Evolutionary conservation across 495 filamentous ascomycete species (phyloP).

Genomic region (Neurospora intermedia): DNA sequence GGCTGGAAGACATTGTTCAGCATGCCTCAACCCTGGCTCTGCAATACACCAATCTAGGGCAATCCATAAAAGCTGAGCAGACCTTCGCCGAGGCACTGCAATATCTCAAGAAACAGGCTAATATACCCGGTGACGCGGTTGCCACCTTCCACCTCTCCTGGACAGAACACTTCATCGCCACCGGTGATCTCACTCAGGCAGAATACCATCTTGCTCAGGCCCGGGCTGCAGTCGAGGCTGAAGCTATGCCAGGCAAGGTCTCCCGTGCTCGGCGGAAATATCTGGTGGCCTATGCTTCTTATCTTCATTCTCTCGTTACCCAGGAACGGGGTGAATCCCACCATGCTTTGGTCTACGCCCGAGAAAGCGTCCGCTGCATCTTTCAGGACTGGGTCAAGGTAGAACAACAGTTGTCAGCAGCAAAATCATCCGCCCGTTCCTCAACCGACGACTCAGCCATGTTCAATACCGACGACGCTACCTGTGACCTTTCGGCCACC

Average conservation of each 20-base stretch:
- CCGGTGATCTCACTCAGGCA: constrained; percentile 53
- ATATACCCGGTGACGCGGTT: constrained; percentile 24
- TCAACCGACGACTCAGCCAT: constrained; percentile 19
- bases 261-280: constrained; percentile 24
- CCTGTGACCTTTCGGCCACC: background rate
- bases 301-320: constrained; percentile 51
- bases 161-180: constrained; percentile 61
- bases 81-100: constrained; percentile 48
- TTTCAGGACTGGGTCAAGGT: constrained; percentile 62
- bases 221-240: constrained; percentile 17
- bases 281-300: constrained; percentile 40
- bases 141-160: constrained; percentile 54
- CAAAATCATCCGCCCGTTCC: constrained; percentile 23
- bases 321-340: constrained; percentile 52
- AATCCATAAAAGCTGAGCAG: constrained; percentile 60
- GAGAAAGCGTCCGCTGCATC: constrained; percentile 53
- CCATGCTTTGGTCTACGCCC: constrained; percentile 55
- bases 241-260: constrained; percentile 9
- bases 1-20: constrained; percentile 45
- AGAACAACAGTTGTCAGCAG: constrained; percentile 29
- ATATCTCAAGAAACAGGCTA: constrained; percentile 12
- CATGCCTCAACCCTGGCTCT: constrained; percentile 51
- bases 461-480: constrained; percentile 9
- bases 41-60: constrained; percentile 69
- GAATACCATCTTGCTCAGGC: constrained; percentile 31